Percentiles rank a stretch among this genome's conserved stretches.
phyloP scores from a whole-genome alignment of 73 alveolate genomes.

The Paramecium sexaurelia region DNA sequence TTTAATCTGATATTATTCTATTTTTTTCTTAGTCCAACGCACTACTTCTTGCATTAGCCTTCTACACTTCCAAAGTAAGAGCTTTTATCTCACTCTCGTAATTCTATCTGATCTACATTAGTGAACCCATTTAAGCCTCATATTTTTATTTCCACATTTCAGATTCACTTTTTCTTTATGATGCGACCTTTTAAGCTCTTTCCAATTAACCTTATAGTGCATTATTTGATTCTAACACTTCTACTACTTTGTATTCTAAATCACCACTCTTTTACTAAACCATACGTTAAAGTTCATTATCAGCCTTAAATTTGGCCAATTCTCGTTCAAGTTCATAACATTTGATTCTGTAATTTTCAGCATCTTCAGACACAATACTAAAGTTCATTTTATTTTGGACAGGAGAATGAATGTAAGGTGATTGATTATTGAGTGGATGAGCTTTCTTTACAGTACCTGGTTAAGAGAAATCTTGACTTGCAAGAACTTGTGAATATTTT shows the following conservation, averaged over 20 bases:
- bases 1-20: slow-evolving; percentile 4
- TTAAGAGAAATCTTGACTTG: not conserved
- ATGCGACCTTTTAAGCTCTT: slow-evolving; percentile 38
- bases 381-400: not conserved
- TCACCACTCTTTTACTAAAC: slow-evolving; percentile 14
- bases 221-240: slow-evolving; percentile 41
- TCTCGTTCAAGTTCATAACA: slow-evolving; percentile 37
- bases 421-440: not conserved
- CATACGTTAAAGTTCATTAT: slow-evolving; percentile 29
- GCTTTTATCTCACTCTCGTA: slow-evolving; percentile 42
- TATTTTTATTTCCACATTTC: slow-evolving; percentile 60
- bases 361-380: slow-evolving; percentile 31
- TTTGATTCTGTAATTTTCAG: not conserved
- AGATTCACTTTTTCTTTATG: slow-evolving; percentile 51
- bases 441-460: slow-evolving; percentile 19
- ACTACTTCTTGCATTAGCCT: not conserved
- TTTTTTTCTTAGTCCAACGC: slow-evolving; percentile 5
- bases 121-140: slow-evolving; percentile 17
- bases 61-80: not conserved
- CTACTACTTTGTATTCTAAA: slow-evolving; percentile 21
- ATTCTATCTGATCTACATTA: slow-evolving; percentile 27
- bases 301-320: not conserved
- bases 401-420: slow-evolving; percentile 9
- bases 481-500: not conserved
- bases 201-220: slow-evolving; percentile 5